These are phyloP conservation scores for Pseudoscleropodium purum DNA, from an alignment of 225 moss, liverwort and hornwort genomes.

Conservation along the genomic window DNA sequence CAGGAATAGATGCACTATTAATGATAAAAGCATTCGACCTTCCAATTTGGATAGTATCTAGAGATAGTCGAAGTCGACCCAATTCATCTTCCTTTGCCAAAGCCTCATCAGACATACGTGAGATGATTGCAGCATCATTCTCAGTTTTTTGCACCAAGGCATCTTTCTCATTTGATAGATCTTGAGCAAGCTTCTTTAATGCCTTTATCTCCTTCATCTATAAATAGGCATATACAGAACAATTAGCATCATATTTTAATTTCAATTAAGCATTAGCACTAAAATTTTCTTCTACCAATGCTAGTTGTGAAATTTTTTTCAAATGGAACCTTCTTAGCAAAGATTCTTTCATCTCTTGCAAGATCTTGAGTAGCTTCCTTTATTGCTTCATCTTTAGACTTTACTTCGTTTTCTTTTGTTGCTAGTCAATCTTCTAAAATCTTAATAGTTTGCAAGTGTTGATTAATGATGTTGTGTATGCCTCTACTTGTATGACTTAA, in stretches of 20 bases:
- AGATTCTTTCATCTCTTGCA: constrained; percentile 75
- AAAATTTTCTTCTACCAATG: neutral
- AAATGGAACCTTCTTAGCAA: constrained; percentile 56
- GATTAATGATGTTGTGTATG: constrained; percentile 65
- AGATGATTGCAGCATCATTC: constrained; percentile 48
- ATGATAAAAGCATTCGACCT: constrained; percentile 49
- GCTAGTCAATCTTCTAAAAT: constrained; percentile 58
- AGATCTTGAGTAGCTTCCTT: constrained; percentile 70
- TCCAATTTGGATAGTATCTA: constrained; percentile 45
- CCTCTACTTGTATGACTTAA: constrained; percentile 43
- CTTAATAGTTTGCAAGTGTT: constrained; percentile 57
- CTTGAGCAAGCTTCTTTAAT: constrained; percentile 54
- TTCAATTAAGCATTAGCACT: neutral
- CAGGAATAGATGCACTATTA: constrained; percentile 38
- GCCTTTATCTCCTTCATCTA: constrained; percentile 84
- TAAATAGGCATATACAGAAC: neutral
- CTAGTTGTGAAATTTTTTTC: neutral
- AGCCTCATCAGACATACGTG: constrained; percentile 49
- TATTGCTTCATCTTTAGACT: constrained; percentile 57
- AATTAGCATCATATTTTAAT: neutral
- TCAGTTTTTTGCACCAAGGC: constrained; percentile 40
- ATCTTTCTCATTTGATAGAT: constrained; percentile 62
- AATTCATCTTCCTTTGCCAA: constrained; percentile 74
- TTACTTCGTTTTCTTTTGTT: constrained; percentile 57
- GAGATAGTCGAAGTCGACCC: constrained; percentile 36